These are phyloP conservation scores for Trichoderma parareesei DNA, from an alignment of 495 filamentous ascomycete genomes.

Conservation along the genomic window DNA sequence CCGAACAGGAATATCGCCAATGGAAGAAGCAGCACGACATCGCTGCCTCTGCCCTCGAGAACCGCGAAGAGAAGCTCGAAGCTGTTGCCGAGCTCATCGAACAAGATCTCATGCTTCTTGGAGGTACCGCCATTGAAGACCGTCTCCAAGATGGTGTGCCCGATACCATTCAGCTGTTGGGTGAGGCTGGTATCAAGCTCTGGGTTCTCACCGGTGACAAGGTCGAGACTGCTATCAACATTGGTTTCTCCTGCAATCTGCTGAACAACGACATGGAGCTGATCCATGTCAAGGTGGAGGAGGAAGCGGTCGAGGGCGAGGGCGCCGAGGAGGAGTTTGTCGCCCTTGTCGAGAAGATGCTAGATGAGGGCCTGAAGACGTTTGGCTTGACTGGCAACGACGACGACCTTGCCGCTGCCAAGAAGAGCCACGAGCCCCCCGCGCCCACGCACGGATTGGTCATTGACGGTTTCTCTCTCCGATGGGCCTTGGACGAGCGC, in stretches of 20 bases:
- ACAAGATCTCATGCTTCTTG: conserved; percentile 78
- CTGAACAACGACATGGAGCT: conserved; percentile 97
- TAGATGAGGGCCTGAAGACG: conserved; percentile 61
- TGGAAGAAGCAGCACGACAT: conserved; percentile 86
- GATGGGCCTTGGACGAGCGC: conserved; percentile 73
- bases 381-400: conserved; percentile 83
- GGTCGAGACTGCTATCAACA: conserved; percentile 99
- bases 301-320: conserved; percentile 44
- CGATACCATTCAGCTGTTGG: conserved; percentile 88
- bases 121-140: conserved; percentile 97
- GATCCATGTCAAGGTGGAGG: conserved; percentile 78
- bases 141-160: conserved; percentile 95
- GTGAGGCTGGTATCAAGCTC: conserved; percentile 94
- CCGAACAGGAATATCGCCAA: conserved; percentile 75
- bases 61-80: conserved; percentile 92
- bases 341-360: conserved; percentile 53
- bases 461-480: conserved; percentile 91
- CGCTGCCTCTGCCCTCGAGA: conserved; percentile 72
- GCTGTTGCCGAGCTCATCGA: conserved; percentile 85
- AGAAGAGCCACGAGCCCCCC: conserved; percentile 73
- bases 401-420: conserved; percentile 73
- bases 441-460: conserved; percentile 89
- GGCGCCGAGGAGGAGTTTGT: conserved; percentile 33
- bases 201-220: conserved; percentile 99
- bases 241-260: conserved; percentile 97